Percentiles rank a stretch among this genome's conserved stretches.
These are phyloP conservation scores for Pythium angustatum DNA, from an alignment of 352 stramenopile genomes.

Conservation along the genomic window DNA sequence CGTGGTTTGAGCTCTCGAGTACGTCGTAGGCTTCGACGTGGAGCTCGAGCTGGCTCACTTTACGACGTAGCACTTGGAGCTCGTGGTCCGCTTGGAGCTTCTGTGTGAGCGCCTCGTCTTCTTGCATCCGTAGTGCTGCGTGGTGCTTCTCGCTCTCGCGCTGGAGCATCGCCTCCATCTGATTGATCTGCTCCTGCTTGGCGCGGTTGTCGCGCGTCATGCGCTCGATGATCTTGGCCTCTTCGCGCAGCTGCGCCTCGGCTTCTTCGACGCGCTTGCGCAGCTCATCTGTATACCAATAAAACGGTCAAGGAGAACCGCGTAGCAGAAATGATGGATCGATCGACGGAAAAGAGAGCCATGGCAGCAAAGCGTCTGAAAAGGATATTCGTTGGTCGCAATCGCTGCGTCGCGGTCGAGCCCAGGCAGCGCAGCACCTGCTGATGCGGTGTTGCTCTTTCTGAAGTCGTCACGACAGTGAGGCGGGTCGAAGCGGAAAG, in stretches of 20 bases:
- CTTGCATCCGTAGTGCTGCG: constrained; percentile 49
- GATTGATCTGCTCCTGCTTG: constrained; percentile 73
- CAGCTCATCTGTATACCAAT: constrained; percentile 55
- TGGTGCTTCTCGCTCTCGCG: constrained; percentile 68
- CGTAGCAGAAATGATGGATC: not conserved
- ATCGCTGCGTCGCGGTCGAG: constrained; percentile 46
- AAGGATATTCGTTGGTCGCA: constrained; percentile 78
- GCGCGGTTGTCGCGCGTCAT: constrained; percentile 74
- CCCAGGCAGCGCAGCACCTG: not conserved
- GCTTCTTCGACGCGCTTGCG: constrained; percentile 69
- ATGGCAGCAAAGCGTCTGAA: not conserved
- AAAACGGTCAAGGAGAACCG: constrained; percentile 16
- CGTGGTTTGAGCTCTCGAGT: constrained; percentile 56
- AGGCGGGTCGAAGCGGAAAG: not conserved
- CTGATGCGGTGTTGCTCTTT: constrained; percentile 27
- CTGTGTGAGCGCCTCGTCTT: constrained; percentile 63
- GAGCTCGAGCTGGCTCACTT: constrained; percentile 59
- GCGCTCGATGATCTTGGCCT: constrained; percentile 82
- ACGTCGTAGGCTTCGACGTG: constrained; percentile 76
- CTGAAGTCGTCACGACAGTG: constrained; percentile 12
- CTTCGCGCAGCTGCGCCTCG: constrained; percentile 70
- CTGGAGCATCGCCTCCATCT: constrained; percentile 62
- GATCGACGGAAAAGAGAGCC: not conserved
- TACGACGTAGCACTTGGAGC: constrained; percentile 57
- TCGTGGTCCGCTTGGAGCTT: constrained; percentile 60